Evolutionary conservation across 2,329 filamentous ascomycete species (phyloP), one percentile per base, ranked within the genome.

Genomic region (Pezicula rhizophila): DNA sequence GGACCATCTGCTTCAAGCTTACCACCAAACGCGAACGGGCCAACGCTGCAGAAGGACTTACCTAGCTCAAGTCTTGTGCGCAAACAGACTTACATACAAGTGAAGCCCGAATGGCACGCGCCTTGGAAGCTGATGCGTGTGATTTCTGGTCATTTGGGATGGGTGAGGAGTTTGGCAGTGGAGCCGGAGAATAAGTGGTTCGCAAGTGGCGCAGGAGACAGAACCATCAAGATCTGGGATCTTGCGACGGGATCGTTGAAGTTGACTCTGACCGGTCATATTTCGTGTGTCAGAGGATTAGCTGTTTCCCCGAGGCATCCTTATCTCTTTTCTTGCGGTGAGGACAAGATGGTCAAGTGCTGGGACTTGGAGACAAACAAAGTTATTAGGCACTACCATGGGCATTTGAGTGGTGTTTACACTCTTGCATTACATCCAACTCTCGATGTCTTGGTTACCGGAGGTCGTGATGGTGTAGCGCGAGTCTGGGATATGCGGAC

Each of bases 361-460:
- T 99, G 93, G 93, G 93, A 99, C 72, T 73, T 99, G 57, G 93
- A 99, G 69, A 96, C 92, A n/a, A 99, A 99, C 74, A 96, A 96
- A 69, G 93, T 99, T 52, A 96, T 97, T 64, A 82, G 92, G 35
- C 90, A 96, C 69, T 99, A 97, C 67, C 93, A 99, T 66, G 95
- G 95, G 15, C 93, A 99, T 70, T 74, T 99, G 18, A 95, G 89
- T 60, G 93, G 93, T 55, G 93, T 99, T 4, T 99, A 99, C 70
- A 91, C 91, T 1, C 75, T 99, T 5, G 81, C 87, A 2, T 73
- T 99, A n/a, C 93, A 99, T 65, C 93, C 93, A 0, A 96, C 90
- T 0, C 78, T 99, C 5, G 93, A 99, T 62, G 87, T 99, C 1
- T 78, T 99, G 15, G 91, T 96, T 41, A 99, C 93, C 0, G 93